A percentile compares a stretch with the other conserved stretches of the same genome.
Conservation (phyloP, 169 alveolate genomes). For the Plasmodium billcollinsi region DNA sequence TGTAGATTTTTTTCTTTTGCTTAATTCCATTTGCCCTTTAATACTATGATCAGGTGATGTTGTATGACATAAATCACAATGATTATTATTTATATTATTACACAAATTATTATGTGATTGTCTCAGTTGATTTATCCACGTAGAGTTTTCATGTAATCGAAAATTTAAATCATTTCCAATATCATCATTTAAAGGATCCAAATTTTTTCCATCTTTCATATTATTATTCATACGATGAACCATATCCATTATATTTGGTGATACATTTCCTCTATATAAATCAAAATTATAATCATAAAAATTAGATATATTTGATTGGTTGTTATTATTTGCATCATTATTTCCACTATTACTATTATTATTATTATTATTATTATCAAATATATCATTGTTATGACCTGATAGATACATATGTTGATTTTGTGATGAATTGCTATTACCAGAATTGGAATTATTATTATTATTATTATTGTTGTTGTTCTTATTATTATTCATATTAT, state of each 20-base stretch:
- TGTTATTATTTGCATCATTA: slow-evolving; percentile 1
- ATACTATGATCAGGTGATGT: slow-evolving; percentile 24
- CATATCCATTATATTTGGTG: slow-evolving; percentile 56
- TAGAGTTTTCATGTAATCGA: slow-evolving; percentile 24
- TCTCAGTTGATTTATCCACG: slow-evolving; percentile 70
- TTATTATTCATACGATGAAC: slow-evolving; percentile 55
- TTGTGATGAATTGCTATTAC: slow-evolving; percentile 10
- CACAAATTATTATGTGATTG: slow-evolving; percentile 40
- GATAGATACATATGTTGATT: slow-evolving; percentile 23
- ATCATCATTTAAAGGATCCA: slow-evolving; percentile 35
- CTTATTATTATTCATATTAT: background rate
- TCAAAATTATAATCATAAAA: slow-evolving; percentile 73
- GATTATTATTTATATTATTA: slow-evolving; percentile 33
- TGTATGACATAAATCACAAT: slow-evolving; percentile 48
- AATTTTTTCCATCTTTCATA: slow-evolving; percentile 31
- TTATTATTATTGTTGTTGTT: background rate
- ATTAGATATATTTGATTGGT: slow-evolving; percentile 20
- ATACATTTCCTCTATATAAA: slow-evolving; percentile 43
- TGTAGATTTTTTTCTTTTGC: slow-evolving; percentile 20
- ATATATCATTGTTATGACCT: slow-evolving; percentile 10
- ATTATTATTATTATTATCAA: slow-evolving; percentile 8
- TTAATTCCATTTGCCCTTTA: slow-evolving; percentile 28
- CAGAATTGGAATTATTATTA: slow-evolving; percentile 5
- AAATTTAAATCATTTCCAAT: slow-evolving; percentile 36
- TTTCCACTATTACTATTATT: background rate